Evolutionary conservation across 345 rosid genomes (phyloP).

Genomic region (Hibiscus mutabilis): DNA sequence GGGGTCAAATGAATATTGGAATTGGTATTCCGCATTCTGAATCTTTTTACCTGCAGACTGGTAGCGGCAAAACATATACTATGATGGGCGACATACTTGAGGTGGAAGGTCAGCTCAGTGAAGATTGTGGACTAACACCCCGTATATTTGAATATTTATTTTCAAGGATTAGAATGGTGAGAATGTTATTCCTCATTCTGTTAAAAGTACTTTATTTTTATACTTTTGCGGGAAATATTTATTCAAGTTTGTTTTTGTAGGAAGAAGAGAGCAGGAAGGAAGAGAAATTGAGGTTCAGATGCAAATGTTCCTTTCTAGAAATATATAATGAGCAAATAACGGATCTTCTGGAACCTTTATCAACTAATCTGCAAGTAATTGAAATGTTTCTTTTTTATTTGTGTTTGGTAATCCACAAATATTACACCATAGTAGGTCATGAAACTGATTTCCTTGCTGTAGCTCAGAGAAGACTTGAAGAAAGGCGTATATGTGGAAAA

Average conservation of each 20-base stretch:
- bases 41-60: conserved; percentile 56
- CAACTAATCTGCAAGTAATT: conserved; percentile 77
- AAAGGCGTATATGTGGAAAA: conserved; percentile 89
- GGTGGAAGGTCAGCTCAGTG: conserved; percentile 41
- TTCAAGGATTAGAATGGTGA: conserved; percentile 65
- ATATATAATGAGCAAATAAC: conserved; percentile 93
- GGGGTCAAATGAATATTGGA: background rate
- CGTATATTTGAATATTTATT: conserved; percentile 77
- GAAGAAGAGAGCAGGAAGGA: conserved; percentile 75
- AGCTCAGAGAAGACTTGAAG: conserved; percentile 91
- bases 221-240: background rate
- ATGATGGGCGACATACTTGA: conserved; percentile 84
- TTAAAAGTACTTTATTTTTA: background rate
- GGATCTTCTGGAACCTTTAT: conserved; percentile 84
- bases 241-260: conserved; percentile 29
- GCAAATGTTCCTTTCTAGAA: conserved; percentile 92
- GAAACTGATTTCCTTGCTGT: conserved; percentile 26
- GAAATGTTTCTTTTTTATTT: conserved; percentile 12
- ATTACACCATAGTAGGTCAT: conserved; percentile 18
- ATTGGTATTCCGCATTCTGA: background rate
- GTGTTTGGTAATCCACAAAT: background rate
- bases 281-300: conserved; percentile 67
- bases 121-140: conserved; percentile 82
- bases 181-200: background rate
- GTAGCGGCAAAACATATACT: conserved; percentile 95